phyloP scores from a whole-genome alignment of 305 asterid species.

The Fraxinus paxiana region DNA sequence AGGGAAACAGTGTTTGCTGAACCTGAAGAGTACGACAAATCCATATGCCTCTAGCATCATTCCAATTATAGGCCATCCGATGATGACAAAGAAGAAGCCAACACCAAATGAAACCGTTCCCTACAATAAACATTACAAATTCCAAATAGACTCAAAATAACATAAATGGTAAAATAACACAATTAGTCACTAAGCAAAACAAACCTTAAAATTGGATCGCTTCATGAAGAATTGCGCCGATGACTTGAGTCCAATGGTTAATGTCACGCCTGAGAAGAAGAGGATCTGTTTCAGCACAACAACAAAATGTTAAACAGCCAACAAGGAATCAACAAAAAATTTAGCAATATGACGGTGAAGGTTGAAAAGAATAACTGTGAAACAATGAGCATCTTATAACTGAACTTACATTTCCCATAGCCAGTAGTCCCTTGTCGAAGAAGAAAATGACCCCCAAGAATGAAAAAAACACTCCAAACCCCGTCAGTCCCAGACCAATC shows the following conservation, averaged over 20 bases:
- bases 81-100: slow-evolving; percentile 57
- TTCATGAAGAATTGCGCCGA: slow-evolving; percentile 52
- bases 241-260: slow-evolving; percentile 72
- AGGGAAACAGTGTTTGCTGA: background rate
- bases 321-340: background rate
- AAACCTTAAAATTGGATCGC: slow-evolving; percentile 56
- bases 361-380: background rate
- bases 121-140: slow-evolving; percentile 25
- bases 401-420: slow-evolving; percentile 90
- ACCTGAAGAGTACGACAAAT: slow-evolving; percentile 62
- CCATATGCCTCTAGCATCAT: slow-evolving; percentile 65
- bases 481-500: slow-evolving; percentile 92
- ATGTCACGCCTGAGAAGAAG: slow-evolving; percentile 78
- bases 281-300: slow-evolving; percentile 57
- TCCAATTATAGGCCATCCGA: slow-evolving; percentile 63
- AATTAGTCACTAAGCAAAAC: background rate
- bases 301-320: slow-evolving; percentile 19
- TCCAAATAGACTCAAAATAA: background rate
- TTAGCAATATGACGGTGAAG: slow-evolving; percentile 6
- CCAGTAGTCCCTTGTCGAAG: slow-evolving; percentile 91
- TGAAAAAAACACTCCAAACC: slow-evolving; percentile 87
- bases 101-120: slow-evolving; percentile 46
- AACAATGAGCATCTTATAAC: slow-evolving; percentile 7
- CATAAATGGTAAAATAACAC: background rate
- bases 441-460: slow-evolving; percentile 83